Percentiles rank a stretch among this genome's conserved stretches.
phyloP scores from a whole-genome alignment of 768 basidiomycete species.

The Xerocomellus dryophilus region DNA sequence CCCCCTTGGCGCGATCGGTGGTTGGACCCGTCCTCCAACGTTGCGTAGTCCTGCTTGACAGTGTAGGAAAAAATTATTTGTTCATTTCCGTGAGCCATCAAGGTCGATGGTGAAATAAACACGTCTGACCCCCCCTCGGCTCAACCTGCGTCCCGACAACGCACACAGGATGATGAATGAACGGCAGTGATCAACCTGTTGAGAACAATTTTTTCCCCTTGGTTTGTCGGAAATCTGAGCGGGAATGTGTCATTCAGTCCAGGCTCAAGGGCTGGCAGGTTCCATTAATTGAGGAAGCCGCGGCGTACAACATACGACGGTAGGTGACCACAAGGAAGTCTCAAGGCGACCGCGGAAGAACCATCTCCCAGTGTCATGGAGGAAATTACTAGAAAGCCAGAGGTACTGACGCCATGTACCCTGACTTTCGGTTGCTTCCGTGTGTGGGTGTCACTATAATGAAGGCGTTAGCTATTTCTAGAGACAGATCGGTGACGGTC shows the following conservation, averaged over 20 bases:
- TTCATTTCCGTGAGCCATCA: conserved; percentile 31
- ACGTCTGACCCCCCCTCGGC: conserved; percentile 16
- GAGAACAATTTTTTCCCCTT: conserved; percentile 15
- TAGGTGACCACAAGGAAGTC: conserved; percentile 23
- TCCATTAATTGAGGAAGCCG: conserved; percentile 25
- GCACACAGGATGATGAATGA: conserved; percentile 17
- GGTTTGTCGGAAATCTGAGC: conserved; percentile 12
- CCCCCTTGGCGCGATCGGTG: conserved; percentile 13
- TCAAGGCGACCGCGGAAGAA: conserved; percentile 25
- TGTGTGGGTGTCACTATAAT: conserved; percentile 15
- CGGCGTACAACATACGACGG: conserved; percentile 1
- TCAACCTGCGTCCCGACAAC: conserved; percentile 1
- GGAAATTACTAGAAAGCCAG: conserved; percentile 10
- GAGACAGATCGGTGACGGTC: conserved; percentile 19
- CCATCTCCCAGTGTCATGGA: conserved; percentile 2
- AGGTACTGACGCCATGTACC: conserved; percentile 10
- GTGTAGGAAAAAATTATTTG: conserved; percentile 23
- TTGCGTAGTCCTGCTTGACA: conserved; percentile 17
- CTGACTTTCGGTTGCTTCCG: conserved; percentile 10
- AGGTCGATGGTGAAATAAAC: conserved; percentile 23
- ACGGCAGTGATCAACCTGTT: conserved; percentile 8
- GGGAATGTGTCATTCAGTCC: not conserved
- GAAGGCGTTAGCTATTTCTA: conserved; percentile 6
- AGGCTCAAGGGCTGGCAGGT: conserved; percentile 4
- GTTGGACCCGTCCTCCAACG: conserved; percentile 4